Evolutionary conservation across 768 basidiomycete genomes (phyloP).

Genomic region (Boletus vermiculosoides): DNA sequence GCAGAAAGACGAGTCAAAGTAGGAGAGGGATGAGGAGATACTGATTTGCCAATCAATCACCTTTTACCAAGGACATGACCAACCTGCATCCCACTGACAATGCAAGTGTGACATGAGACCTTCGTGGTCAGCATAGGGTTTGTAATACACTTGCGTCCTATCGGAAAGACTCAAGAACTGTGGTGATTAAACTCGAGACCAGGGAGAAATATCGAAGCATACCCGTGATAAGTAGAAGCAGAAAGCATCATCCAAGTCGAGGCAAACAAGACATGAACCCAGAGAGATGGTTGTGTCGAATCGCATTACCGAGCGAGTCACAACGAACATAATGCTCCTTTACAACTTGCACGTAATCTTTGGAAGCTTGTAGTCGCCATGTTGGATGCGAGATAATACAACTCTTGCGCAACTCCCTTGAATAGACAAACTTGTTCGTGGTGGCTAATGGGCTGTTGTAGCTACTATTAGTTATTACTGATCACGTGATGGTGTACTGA

Average conservation of each 20-base stretch:
- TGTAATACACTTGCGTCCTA: background rate
- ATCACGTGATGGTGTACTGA: constrained; percentile 2
- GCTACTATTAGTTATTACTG: too few species aligned
- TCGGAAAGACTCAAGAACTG: background rate
- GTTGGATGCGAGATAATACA: too few species aligned
- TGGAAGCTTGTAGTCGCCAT: background rate
- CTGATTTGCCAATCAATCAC: background rate
- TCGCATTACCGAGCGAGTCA: background rate
- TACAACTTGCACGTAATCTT: too few species aligned
- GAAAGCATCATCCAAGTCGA: background rate
- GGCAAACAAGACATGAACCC: background rate
- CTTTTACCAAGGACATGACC: background rate
- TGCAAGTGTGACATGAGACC: background rate
- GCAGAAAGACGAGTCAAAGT: too few species aligned
- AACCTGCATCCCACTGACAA: background rate
- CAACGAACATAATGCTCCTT: too few species aligned
- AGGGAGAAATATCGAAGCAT: background rate
- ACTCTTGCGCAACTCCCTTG: too few species aligned
- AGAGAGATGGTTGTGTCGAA: background rate
- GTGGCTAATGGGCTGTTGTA: too few species aligned
- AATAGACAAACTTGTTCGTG: too few species aligned
- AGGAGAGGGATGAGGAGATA: background rate
- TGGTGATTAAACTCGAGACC: background rate
- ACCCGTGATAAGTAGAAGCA: background rate
- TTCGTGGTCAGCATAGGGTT: background rate